These are phyloP conservation scores for Salix dunnii DNA, from an alignment of 345 rosid genomes.

Conservation along the genomic window DNA sequence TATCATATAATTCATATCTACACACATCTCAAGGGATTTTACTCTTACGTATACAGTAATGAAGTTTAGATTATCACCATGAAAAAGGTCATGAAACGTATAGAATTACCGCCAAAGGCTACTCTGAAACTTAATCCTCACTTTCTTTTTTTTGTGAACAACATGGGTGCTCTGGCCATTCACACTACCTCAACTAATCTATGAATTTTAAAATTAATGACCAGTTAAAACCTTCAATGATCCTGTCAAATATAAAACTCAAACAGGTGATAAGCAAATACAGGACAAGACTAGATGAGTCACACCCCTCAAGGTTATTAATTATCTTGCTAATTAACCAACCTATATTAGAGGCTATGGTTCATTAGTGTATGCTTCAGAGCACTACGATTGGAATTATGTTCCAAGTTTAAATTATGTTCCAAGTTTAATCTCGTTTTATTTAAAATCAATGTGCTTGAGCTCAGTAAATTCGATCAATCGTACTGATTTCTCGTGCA, in stretches of 20 bases:
- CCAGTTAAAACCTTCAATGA: no score
- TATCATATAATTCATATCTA: not conserved
- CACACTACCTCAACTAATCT: fast-evolving
- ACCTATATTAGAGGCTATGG: not conserved
- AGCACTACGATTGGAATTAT: not conserved
- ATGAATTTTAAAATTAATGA: no score
- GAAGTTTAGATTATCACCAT: not conserved
- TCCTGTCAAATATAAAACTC: no score
- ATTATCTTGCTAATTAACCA: not conserved
- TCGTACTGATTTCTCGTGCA: not conserved
- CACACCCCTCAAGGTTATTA: no score
- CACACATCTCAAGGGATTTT: not conserved
- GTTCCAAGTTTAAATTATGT: not conserved
- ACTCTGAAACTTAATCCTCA: not conserved
- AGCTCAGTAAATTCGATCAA: not conserved
- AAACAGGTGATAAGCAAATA: no score
- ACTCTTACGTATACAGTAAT: not conserved
- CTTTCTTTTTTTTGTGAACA: no score
- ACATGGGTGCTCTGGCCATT: no score
- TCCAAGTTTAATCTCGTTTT: not conserved
- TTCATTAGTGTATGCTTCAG: not conserved
- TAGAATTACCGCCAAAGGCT: not conserved
- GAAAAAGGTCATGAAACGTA: not conserved
- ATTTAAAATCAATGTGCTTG: not conserved
- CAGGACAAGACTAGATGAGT: no score